These are phyloP conservation scores for Fomitopsis pinicola DNA, from an alignment of 1,284 basidiomycete species.

Conservation along the genomic window DNA sequence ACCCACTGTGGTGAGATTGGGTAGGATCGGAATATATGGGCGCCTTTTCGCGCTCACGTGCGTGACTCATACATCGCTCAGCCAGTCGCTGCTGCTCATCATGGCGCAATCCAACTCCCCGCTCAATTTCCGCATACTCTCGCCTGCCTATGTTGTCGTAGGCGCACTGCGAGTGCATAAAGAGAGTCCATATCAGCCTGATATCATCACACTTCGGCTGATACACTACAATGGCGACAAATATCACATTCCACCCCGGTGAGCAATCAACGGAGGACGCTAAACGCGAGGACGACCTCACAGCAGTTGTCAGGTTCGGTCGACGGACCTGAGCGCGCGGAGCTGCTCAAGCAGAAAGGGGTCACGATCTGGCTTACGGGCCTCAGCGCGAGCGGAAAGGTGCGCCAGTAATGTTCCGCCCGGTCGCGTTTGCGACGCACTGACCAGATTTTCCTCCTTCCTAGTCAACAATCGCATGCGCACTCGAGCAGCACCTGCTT, in stretches of 20 bases:
- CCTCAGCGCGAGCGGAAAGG: conserved; percentile 87
- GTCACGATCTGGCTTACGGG: conserved; percentile 96
- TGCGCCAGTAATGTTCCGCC: conserved; percentile 24
- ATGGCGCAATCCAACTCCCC: conserved; percentile 14
- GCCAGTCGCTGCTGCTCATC: conserved; percentile 5
- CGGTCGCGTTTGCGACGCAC: not conserved
- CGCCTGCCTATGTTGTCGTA: not conserved
- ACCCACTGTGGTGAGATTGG: not conserved
- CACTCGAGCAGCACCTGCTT: conserved; percentile 94
- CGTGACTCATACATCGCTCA: conserved; percentile 2
- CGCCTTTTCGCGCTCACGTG: conserved; percentile 14
- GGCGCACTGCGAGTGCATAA: not conserved
- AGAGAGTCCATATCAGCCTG: not conserved
- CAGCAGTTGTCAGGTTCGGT: conserved; percentile 64
- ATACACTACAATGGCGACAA: conserved; percentile 61
- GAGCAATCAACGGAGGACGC: conserved; percentile 1
- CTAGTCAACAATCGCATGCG: conserved; percentile 95
- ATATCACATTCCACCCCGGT: conserved; percentile 82
- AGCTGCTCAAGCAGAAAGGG: conserved; percentile 75
- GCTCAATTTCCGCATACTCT: not conserved
- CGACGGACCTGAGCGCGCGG: conserved; percentile 58
- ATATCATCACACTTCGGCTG: no score
- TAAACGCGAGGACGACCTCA: not conserved
- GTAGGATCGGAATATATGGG: not conserved
- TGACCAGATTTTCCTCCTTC: not conserved